phyloP scores from a whole-genome alignment of 306 rosid species.

The Quercus cerris region DNA sequence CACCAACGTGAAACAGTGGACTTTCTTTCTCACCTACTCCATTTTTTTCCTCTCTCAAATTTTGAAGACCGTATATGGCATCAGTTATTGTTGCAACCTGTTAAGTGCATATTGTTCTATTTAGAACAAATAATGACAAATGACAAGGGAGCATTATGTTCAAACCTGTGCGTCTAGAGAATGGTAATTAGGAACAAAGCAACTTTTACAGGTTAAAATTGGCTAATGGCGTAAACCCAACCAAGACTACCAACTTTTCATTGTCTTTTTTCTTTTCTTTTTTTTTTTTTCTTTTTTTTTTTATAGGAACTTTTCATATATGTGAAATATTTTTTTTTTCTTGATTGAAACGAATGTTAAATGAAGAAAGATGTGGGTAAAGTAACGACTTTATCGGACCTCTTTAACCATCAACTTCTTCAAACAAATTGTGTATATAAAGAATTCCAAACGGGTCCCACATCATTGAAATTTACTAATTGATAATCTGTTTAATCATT shows the following conservation, averaged over 20 bases:
- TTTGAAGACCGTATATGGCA: conserved; percentile 68
- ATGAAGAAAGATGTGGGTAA: too few species aligned
- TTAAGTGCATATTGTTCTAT: conserved; percentile 1
- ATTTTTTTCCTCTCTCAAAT: too few species aligned
- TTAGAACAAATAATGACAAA: conserved; percentile 9
- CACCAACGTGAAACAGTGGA: conserved; percentile 20
- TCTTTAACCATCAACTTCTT: neutral
- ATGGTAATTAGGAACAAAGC: neutral
- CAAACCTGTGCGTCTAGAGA: neutral
- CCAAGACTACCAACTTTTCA: conserved; percentile 63
- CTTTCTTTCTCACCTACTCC: too few species aligned
- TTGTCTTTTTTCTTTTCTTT: too few species aligned
- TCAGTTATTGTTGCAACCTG: conserved; percentile 68
- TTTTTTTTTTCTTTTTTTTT: too few species aligned
- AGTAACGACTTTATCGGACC: too few species aligned
- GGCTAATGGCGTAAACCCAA: conserved; percentile 88
- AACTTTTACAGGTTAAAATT: conserved; percentile 73
- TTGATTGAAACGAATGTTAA: neutral
- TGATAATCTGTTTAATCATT: neutral
- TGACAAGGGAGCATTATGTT: conserved; percentile 5
- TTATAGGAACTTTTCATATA: conserved; percentile 42
- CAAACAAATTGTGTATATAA: neutral
- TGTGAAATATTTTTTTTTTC: neutral
- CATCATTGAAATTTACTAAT: neutral
- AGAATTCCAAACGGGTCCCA: neutral